Base-by-base conservation (phyloP, 2,329 filamentous ascomycete genomes). In the Colletotrichum lindemuthianum region DNA sequence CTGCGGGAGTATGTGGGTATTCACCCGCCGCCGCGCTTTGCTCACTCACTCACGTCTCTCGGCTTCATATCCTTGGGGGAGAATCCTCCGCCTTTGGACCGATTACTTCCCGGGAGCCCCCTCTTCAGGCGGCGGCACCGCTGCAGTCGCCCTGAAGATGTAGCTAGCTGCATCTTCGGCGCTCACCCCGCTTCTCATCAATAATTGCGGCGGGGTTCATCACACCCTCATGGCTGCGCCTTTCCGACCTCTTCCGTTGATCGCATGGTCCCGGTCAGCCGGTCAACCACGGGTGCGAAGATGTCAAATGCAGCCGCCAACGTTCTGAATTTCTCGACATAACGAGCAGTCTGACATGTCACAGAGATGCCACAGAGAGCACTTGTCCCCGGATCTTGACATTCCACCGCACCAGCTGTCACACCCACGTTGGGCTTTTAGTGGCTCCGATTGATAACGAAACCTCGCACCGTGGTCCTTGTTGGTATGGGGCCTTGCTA, bases 81-180 rank as follows among this genome's bases (percentile, higher is more conserved):
- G 41, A 58, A 53, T 63, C 63, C 59, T 66, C 63, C 63, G 63
- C 52, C 59, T 61, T 53, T 66, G 59, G 63, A 41, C 52, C 59
- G 59, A 66, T 36, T 50, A 16, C 61, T 60, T 43, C 41, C 57
- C 61, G 61, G 50, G 50, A 49, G 47, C 16, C 41, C 63, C 52
- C 63, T 24, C 59, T 56, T 41, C 49, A 41, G 12, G 40, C 59
- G 52, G 15, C 52, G 59, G 59, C 59, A 48, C 41, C 43, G 49
- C 59, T 65, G 59, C 63, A 65, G 48, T 37, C 32, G 56, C 44
- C 50, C n/a, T n/a, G n/a, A n/a, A n/a, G n/a, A n/a, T n/a, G 60
- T 55, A 64, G 60, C 24, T 65, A 47, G 51, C 57, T 59, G 45
- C 55, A 58, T 40, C 37, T 43, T 39, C 41, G 39, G 57, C 34